phyloP scores from a whole-genome alignment of 2,329 filamentous ascomycete genomes.

The Dactylellina parvicollis region DNA sequence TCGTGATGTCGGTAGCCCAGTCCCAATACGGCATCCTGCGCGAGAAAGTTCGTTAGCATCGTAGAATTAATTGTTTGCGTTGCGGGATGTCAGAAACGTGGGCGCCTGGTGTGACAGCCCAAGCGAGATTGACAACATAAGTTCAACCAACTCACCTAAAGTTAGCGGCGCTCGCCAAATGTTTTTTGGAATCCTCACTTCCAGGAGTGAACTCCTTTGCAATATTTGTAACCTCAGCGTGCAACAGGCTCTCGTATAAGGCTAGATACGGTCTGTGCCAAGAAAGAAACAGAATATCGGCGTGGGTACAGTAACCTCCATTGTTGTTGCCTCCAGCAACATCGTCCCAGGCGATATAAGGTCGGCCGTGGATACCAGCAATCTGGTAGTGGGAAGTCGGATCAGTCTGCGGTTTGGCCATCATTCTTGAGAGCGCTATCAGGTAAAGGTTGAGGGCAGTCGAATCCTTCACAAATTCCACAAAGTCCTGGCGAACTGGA shows the following conservation, averaged over 20 bases:
- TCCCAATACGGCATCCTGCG: conserved; percentile 63
- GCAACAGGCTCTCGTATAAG: conserved; percentile 59
- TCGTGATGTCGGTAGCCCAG: conserved; percentile 63
- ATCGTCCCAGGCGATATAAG: conserved; percentile 46
- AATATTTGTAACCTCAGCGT: conserved; percentile 38
- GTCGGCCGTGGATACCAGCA: conserved; percentile 79
- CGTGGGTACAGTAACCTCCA: conserved; percentile 77
- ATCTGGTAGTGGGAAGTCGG: conserved; percentile 81
- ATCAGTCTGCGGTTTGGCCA: conserved; percentile 72
- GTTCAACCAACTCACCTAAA: conserved; percentile 33
- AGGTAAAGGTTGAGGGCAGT: conserved; percentile 72
- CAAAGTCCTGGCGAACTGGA: conserved; percentile 37
- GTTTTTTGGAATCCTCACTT: conserved; percentile 5
- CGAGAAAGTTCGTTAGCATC: conserved; percentile 22
- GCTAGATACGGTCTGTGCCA: conserved; percentile 86
- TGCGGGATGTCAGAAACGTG: conserved; percentile 34
- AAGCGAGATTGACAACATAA: conserved; percentile 2
- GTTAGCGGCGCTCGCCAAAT: conserved; percentile 17
- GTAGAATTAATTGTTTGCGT: conserved; percentile 2
- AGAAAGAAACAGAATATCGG: conserved; percentile 77
- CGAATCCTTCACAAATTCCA: conserved; percentile 31
- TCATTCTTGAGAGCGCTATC: conserved; percentile 77
- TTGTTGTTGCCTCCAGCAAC: conserved; percentile 45
- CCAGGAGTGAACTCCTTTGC: conserved; percentile 28
- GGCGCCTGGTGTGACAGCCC: not conserved